Conservation (phyloP, 2,329 filamentous ascomycete genomes). For the Magnaporthiopsis poae region DNA sequence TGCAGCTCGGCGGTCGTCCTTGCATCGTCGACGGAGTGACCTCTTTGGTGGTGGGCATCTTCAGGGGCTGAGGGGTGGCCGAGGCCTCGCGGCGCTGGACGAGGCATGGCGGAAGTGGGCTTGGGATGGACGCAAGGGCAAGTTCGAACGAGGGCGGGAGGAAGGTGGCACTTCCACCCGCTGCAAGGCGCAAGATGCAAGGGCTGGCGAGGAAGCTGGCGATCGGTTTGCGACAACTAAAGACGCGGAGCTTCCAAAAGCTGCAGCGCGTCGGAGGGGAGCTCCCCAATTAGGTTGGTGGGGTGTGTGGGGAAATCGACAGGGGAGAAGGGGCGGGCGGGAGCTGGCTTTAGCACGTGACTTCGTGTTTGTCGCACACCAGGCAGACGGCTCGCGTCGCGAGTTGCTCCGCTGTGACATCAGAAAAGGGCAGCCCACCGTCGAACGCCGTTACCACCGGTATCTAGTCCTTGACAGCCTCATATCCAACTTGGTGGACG, state of each 20-base stretch:
- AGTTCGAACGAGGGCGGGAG: neutral
- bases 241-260: neutral
- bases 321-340: neutral
- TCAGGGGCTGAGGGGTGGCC: neutral
- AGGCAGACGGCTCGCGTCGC: conserved; percentile 3
- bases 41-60: neutral
- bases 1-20: neutral
- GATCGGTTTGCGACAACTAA: neutral
- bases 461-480: no score
- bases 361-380: neutral
- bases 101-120: neutral
- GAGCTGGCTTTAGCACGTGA: neutral
- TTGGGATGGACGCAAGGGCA: neutral
- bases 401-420: neutral
- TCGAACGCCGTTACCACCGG: neutral
- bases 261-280: neutral
- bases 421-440: neutral
- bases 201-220: neutral
- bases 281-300: neutral
- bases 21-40: neutral
- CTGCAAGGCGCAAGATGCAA: neutral
- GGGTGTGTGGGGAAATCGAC: neutral
- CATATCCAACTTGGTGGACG: neutral
- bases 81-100: neutral
- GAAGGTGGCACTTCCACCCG: neutral